A percentile compares a stretch with the other conserved stretches of the same genome.
phyloP scores from a whole-genome alignment of 495 filamentous ascomycete genomes.

The Entonaema liquescens region DNA sequence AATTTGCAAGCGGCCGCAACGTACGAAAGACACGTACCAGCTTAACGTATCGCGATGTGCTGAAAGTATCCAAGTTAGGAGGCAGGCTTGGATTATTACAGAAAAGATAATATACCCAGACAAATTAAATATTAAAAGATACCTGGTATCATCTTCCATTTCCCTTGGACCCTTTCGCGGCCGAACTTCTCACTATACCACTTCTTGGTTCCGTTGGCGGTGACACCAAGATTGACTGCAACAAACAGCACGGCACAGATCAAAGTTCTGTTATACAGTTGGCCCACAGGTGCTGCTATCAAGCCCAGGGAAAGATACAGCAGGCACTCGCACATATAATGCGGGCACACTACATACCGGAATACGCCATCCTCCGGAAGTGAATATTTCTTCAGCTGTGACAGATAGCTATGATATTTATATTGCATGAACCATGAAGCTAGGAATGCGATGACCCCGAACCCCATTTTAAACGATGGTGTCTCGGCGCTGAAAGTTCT shows the following conservation, averaged over 20 bases:
- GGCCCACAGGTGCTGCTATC: slow-evolving; percentile 70
- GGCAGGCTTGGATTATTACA: slow-evolving; percentile 69
- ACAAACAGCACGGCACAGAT: slow-evolving; percentile 76
- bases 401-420: slow-evolving; percentile 81
- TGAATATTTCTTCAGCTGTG: slow-evolving; percentile 82
- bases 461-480: slow-evolving; percentile 66
- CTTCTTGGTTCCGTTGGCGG: slow-evolving; percentile 75
- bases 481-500: slow-evolving; percentile 42
- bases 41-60: slow-evolving; percentile 92
- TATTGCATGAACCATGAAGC: slow-evolving; percentile 81
- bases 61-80: slow-evolving; percentile 82
- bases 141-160: slow-evolving; percentile 85
- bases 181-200: slow-evolving; percentile 90
- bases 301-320: slow-evolving; percentile 84
- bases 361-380: slow-evolving; percentile 76
- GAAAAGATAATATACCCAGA: slow-evolving; percentile 45
- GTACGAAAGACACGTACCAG: slow-evolving; percentile 76
- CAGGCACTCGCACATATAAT: slow-evolving; percentile 87
- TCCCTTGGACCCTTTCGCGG: slow-evolving; percentile 65
- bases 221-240: slow-evolving; percentile 78
- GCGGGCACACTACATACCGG: slow-evolving; percentile 76
- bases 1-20: slow-evolving; percentile 66
- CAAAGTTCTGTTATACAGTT: slow-evolving; percentile 76
- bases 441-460: slow-evolving; percentile 73
- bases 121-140: slow-evolving; percentile 62